Evolutionary conservation across 164 flowering plant genomes (phyloP), one percentile per base, ranked within the genome.

Genomic region (Dillenia turbinata): DNA sequence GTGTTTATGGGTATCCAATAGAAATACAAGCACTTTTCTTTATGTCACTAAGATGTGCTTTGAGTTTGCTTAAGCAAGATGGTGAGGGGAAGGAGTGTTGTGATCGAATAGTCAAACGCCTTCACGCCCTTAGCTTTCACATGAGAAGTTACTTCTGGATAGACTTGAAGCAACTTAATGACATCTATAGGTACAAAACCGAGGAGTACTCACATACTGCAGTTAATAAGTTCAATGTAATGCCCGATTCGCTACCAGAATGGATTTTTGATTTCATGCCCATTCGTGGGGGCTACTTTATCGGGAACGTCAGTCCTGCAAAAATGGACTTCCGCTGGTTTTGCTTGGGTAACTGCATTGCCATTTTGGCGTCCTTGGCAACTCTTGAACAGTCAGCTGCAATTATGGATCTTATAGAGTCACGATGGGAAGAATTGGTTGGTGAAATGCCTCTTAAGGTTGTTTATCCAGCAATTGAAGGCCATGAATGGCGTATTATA

Each of bases 261-360:
- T 88, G 95, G 95, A 66, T 90, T 44, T 88, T 90, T 72, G 94
- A 90, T 69, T 90, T 88, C 46, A 82, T 85, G 90, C 89, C 94
- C 16, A 59, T 54, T 45, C 77, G 61, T 50, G 93, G 93, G 14
- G 93, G 90, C 14, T 87, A 83, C 73, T 85, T 89, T 49, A 76
- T 85, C 49, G 96, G 92, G 44, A 90, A 88, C 74, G 89, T 88
- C 12, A 84, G 95, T 60, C 95, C 95, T 40, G 87, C 91, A 16
- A 83, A 74, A 65, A 90, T 90, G 92, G 97, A 90, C 71, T 82
- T 88, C 70, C 89, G 95, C 24, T 90, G 97, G 97, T 90, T 90
- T 71, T 77, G 82, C 68, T 64, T 88, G 77, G 97, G 97, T 49
- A 88, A 88, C 58, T 91, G 97, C 67, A 58, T 91, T 48, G 93